Percentiles rank a stretch among this genome's conserved stretches.
Conservation (phyloP, 352 stramenopile species). For the Pythium apleroticum region DNA sequence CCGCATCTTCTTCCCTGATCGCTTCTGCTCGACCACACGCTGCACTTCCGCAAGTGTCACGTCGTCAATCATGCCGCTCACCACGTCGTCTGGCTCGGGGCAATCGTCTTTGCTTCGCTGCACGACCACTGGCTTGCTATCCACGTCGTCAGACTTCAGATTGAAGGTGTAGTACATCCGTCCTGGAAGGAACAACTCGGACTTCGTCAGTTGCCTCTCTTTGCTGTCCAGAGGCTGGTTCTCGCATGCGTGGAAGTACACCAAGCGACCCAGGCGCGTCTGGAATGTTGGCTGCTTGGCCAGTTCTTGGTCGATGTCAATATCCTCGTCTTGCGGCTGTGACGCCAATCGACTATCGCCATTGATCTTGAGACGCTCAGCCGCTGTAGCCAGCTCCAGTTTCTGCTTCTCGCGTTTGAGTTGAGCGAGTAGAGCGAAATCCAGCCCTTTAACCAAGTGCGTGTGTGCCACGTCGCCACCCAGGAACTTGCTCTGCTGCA, state of each 20-base stretch:
- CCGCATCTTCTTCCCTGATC: constrained; percentile 14
- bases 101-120: constrained; percentile 78
- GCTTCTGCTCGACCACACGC: constrained; percentile 44
- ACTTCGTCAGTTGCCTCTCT: constrained; percentile 26
- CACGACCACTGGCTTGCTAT: constrained; percentile 59
- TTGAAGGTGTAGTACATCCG: constrained; percentile 81
- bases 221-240: constrained; percentile 22
- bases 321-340: constrained; percentile 21
- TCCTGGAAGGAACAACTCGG: constrained; percentile 72
- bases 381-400: constrained; percentile 34
- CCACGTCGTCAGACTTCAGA: constrained; percentile 34
- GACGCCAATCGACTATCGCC: neutral
- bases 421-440: constrained; percentile 86
- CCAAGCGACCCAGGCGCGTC: constrained; percentile 51
- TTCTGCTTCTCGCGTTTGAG: constrained; percentile 79
- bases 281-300: constrained; percentile 49
- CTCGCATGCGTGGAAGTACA: constrained; percentile 69
- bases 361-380: constrained; percentile 29
- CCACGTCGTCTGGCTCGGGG: constrained; percentile 53
- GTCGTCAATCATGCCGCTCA: constrained; percentile 53
- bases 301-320: constrained; percentile 10
- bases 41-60: constrained; percentile 43
- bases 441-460: constrained; percentile 88
- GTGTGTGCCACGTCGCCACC: constrained; percentile 73
- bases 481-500: constrained; percentile 62